Conservation (phyloP, 2,329 filamentous ascomycete genomes). For the Exophiala sp. region DNA sequence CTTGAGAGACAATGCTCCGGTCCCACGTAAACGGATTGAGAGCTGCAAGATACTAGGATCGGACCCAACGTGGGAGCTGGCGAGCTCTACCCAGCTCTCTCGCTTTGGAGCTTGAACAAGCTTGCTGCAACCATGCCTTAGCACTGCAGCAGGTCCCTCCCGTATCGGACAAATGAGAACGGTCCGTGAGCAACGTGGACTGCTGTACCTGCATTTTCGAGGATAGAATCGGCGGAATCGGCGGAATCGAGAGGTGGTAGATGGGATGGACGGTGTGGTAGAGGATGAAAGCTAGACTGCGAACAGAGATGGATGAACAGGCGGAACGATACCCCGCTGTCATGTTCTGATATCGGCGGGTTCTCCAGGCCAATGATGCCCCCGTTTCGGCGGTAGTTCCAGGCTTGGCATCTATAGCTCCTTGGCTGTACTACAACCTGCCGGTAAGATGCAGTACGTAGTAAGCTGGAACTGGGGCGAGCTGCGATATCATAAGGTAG, state of each 20-base stretch:
- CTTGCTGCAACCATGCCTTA: not conserved
- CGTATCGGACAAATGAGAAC: constrained; percentile 13
- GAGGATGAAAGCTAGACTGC: not conserved
- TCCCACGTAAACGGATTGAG: constrained; percentile 14
- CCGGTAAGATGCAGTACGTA: no score
- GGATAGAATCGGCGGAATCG: not conserved
- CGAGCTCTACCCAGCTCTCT: not conserved
- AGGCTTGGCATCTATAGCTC: no score
- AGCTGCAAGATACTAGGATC: constrained; percentile 3
- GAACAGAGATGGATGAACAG: no score
- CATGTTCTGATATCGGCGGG: no score
- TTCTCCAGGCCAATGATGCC: no score
- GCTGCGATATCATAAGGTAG: no score
- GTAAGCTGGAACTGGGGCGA: no score
- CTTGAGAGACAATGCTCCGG: not conserved
- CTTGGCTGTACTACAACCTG: no score
- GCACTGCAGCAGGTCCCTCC: not conserved
- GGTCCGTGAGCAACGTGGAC: constrained; percentile 11
- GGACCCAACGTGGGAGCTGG: constrained; percentile 1
- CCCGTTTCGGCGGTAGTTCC: no score
- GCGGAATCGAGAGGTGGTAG: not conserved
- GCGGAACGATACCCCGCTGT: no score
- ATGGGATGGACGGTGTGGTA: not conserved
- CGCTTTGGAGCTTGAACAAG: not conserved
- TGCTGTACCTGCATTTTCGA: constrained; percentile 16